Percentiles rank a stretch among this genome's conserved stretches.
These are phyloP conservation scores for Talaromyces sp. DNA, from an alignment of 2,329 filamentous ascomycete species.

Conservation along the genomic window DNA sequence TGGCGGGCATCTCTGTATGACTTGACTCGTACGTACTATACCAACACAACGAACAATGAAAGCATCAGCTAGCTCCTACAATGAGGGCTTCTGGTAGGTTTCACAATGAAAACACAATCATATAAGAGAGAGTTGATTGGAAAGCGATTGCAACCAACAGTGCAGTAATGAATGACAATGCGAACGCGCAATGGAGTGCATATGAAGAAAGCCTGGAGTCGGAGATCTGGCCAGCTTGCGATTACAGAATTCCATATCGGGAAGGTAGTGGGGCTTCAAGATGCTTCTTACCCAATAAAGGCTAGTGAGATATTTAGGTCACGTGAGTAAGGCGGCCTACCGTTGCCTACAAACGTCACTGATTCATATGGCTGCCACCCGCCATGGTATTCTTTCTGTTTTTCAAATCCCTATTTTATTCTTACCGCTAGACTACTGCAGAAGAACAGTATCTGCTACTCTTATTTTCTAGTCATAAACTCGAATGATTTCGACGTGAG, in stretches of 20 bases:
- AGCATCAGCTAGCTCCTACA: conserved; percentile 20
- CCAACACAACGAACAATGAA: conserved; percentile 6
- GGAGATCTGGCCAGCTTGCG: conserved; percentile 20
- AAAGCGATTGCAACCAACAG: conserved; percentile 6
- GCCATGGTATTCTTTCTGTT: background rate
- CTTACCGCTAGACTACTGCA: background rate
- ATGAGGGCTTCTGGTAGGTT: conserved; percentile 17
- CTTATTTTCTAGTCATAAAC: background rate
- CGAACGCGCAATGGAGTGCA: background rate
- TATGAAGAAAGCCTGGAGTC: conserved; percentile 11
- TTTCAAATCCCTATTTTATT: background rate
- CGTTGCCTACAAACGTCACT: conserved; percentile 18
- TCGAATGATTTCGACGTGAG: background rate
- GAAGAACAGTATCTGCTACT: background rate
- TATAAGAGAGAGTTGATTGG: conserved; percentile 5
- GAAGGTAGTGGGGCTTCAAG: conserved; percentile 8
- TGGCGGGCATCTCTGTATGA: conserved; percentile 65
- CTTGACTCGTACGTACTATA: background rate
- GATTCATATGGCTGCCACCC: background rate
- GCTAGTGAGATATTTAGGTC: background rate
- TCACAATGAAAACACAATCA: conserved; percentile 14
- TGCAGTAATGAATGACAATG: conserved; percentile 2
- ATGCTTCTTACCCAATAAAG: background rate
- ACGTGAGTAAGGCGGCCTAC: conserved; percentile 9
- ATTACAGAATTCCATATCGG: conserved; percentile 16